Evolutionary conservation across 2,329 filamentous ascomycete species (phyloP).

Genomic region (Cladosporium sp.): DNA sequence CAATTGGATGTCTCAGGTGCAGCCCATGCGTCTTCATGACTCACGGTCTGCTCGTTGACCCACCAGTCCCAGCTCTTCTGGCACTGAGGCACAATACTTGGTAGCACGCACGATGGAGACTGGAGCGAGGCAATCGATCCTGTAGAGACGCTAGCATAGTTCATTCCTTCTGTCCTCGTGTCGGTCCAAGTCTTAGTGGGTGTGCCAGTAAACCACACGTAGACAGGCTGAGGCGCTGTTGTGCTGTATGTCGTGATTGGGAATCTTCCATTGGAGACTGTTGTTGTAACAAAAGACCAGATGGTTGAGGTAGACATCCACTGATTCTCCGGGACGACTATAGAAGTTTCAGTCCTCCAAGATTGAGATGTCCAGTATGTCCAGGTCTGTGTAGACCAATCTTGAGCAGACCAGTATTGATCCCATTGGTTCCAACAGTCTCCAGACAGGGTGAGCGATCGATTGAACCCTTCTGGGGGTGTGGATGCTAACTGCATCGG

Average conservation of each 20-base stretch:
- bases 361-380: no score
- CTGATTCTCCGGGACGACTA: neutral
- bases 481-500: neutral
- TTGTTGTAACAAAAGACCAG: neutral
- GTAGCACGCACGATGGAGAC: neutral
- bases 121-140: neutral
- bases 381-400: no score
- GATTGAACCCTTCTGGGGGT: neutral
- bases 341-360: neutral
- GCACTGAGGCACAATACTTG: neutral
- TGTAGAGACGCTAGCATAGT: no score
- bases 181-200: neutral
- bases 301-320: neutral
- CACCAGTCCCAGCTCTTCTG: conserved; percentile 8
- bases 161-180: neutral
- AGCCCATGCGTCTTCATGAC: no score
- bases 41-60: neutral
- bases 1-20: neutral
- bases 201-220: neutral
- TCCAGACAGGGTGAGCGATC: neutral
- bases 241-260: conserved; percentile 7
- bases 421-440: conserved; percentile 15
- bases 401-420: conserved; percentile 1
- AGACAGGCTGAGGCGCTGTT: neutral
- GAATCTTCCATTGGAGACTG: neutral